Percentiles rank a stretch among this genome's conserved stretches.
Evolutionary conservation across 192 early-diverging fungal genomes (phyloP).

Genomic region (Backusella parvicylindrica): DNA sequence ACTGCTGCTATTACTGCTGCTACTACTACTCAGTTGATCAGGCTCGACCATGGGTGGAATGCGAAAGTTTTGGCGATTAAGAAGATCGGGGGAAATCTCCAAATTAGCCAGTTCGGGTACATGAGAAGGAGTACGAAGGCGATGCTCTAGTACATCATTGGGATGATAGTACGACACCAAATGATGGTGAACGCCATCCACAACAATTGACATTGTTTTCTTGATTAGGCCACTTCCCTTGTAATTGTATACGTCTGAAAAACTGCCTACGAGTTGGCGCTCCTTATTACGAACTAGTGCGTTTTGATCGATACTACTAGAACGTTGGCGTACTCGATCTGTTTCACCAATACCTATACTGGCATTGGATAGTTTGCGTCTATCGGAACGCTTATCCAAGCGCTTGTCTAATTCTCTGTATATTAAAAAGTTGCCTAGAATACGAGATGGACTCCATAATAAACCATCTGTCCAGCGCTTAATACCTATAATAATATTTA

Average conservation of each 20-base stretch:
- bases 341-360: neutral
- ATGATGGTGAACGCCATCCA: slow-evolving; percentile 59
- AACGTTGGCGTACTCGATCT: neutral
- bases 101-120: slow-evolving; percentile 42
- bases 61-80: slow-evolving; percentile 52
- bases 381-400: neutral
- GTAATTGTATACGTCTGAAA: slow-evolving; percentile 50
- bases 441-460: slow-evolving; percentile 80
- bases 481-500: slow-evolving; percentile 41
- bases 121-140: slow-evolving; percentile 47
- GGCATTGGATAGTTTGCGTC: neutral
- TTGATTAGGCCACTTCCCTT: slow-evolving; percentile 68
- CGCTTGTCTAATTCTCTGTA: slow-evolving; percentile 66
- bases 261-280: slow-evolving; percentile 46
- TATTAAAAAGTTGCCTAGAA: slow-evolving; percentile 74
- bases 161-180: slow-evolving; percentile 55
- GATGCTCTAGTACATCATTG: slow-evolving; percentile 51
- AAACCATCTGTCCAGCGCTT: slow-evolving; percentile 87
- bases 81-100: slow-evolving; percentile 52
- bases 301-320: neutral
- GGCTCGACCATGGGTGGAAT: slow-evolving; percentile 30
- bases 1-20: neutral
- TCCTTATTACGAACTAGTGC: slow-evolving; percentile 35
- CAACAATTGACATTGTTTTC: slow-evolving; percentile 71
- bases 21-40: neutral